These are phyloP conservation scores for Gossypium sturtianum DNA, from an alignment of 345 rosid genomes.

Conservation along the genomic window DNA sequence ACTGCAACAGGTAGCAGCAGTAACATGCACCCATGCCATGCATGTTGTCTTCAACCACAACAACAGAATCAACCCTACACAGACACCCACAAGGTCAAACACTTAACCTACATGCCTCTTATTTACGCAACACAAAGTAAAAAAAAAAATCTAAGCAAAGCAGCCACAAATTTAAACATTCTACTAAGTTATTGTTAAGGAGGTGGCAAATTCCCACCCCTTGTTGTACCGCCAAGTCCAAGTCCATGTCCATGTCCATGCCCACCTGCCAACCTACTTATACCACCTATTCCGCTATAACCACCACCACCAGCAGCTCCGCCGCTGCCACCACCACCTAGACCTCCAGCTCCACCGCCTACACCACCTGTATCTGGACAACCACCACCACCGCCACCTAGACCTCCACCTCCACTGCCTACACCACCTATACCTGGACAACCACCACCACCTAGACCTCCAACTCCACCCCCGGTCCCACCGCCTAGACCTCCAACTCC, in stretches of 20 bases:
- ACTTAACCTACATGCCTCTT: not conserved
- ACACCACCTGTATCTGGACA: conserved; percentile 14
- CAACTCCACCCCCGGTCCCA: not conserved
- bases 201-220: conserved; percentile 10
- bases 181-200: not conserved
- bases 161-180: not conserved
- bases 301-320: not conserved
- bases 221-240: conserved; percentile 19
- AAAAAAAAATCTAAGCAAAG: not conserved
- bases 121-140: not conserved
- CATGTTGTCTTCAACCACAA: not conserved
- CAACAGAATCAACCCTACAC: not conserved
- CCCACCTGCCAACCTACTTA: not conserved
- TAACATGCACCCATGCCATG: not conserved
- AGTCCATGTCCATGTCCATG: conserved; percentile 20
- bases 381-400: conserved; percentile 31
- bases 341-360: conserved; percentile 20
- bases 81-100: not conserved
- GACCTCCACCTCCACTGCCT: conserved; percentile 26
- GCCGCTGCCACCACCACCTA: conserved; percentile 22
- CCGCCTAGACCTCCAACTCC: conserved; percentile 20
- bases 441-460: conserved; percentile 7
- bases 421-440: conserved; percentile 22
- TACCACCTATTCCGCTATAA: conserved; percentile 13
- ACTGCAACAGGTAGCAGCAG: not conserved